Evolutionary conservation across 1,284 basidiomycete species (phyloP).

Genomic region (Leccinum variabile): DNA sequence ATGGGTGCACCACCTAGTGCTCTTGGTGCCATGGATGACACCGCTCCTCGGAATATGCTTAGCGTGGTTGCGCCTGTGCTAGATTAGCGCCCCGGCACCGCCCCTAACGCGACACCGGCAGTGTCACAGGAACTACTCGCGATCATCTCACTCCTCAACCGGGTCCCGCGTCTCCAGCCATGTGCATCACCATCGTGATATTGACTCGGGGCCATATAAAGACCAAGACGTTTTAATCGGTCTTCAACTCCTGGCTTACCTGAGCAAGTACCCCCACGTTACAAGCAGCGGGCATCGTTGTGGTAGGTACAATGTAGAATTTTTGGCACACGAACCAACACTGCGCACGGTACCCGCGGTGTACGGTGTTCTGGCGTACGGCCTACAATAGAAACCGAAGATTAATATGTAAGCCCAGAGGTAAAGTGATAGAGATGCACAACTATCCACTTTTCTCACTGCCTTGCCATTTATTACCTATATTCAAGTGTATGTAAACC

Average conservation of each 20-base stretch:
- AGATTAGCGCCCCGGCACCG: slow-evolving; percentile 31
- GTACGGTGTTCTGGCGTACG: too few relatives aligned
- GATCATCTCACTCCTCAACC: slow-evolving; percentile 21
- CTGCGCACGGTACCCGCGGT: too few relatives aligned
- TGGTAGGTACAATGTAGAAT: too few relatives aligned
- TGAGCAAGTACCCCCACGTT: slow-evolving; percentile 98
- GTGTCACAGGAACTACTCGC: slow-evolving; percentile 14
- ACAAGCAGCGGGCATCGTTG: slow-evolving; percentile 74
- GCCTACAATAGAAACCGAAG: too few relatives aligned
- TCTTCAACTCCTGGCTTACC: slow-evolving; percentile 91
- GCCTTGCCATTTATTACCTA: too few relatives aligned
- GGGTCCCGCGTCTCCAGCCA: slow-evolving; percentile 26
- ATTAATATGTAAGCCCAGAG: too few relatives aligned
- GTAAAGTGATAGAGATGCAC: too few relatives aligned
- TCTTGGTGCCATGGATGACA: slow-evolving; percentile 66
- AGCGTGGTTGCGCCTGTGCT: slow-evolving; percentile 30
- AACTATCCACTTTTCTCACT: too few relatives aligned
- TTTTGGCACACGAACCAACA: too few relatives aligned
- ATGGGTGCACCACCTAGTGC: slow-evolving; percentile 86
- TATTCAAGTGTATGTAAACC: too few relatives aligned
- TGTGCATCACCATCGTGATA: slow-evolving; percentile 30
- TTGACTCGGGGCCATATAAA: slow-evolving; percentile 69
- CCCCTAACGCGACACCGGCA: slow-evolving; percentile 41
- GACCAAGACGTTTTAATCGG: slow-evolving; percentile 94
- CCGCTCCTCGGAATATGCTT: slow-evolving; percentile 26